Conservation (phyloP, 257 asterid genomes). For the Thymus mandschuricus region DNA sequence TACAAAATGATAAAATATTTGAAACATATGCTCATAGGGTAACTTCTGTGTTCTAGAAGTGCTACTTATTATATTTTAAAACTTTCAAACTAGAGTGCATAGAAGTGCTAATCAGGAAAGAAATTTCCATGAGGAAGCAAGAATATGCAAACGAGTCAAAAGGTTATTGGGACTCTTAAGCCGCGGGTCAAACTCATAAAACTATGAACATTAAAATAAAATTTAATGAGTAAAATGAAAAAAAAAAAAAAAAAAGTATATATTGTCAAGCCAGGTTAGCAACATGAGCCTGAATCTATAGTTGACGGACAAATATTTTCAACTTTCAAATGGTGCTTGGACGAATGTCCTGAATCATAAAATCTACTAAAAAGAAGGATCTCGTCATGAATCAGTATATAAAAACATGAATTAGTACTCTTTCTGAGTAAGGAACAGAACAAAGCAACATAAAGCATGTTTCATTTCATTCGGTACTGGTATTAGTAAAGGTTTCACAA, state of each 20-base stretch:
- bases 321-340: neutral
- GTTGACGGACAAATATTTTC: conserved; percentile 6
- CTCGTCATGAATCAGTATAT: neutral
- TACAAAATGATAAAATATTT: neutral
- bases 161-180: neutral
- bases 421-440: conserved; percentile 1
- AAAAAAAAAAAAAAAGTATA: neutral
- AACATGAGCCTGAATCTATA: neutral
- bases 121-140: neutral
- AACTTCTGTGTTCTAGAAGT: neutral
- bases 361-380: conserved; percentile 10
- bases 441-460: conserved; percentile 8
- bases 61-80: neutral
- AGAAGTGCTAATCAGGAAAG: neutral
- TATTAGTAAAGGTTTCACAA: neutral
- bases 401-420: conserved; percentile 3
- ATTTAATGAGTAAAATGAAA: neutral
- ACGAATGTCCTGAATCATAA: neutral
- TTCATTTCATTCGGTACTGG: neutral
- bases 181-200: conserved; percentile 1
- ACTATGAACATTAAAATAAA: conserved; percentile 6
- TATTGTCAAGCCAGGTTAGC: neutral
- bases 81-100: conserved; percentile 14
- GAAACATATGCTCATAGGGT: neutral
- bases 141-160: neutral